A percentile compares a stretch with the other conserved stretches of the same genome.
Evolutionary conservation across 208 protist species (phyloP).

Genomic region (Leishmania mexicana): DNA sequence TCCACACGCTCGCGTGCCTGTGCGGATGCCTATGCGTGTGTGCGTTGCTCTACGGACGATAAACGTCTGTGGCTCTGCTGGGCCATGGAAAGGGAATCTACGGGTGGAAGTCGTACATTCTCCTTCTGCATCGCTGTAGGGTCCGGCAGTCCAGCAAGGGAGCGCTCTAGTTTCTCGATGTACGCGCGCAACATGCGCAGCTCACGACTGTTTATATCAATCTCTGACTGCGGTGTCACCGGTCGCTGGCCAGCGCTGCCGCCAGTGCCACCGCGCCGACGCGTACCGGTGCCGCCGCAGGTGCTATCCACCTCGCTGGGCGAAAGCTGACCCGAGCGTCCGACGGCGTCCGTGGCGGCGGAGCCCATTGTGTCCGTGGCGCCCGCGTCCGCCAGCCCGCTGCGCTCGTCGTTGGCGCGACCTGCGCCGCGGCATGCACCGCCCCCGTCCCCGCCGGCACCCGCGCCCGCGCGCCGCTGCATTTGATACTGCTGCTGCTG

Average conservation of each 20-base stretch:
- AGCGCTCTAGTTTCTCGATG: slow-evolving; percentile 78
- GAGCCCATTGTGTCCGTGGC: slow-evolving; percentile 1
- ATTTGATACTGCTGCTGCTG: slow-evolving; percentile 31
- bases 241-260: slow-evolving; percentile 16
- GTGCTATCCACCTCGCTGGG: slow-evolving; percentile 16
- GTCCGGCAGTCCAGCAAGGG: slow-evolving; percentile 30
- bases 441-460: not conserved
- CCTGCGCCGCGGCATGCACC: not conserved
- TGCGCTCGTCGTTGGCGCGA: slow-evolving; percentile 10
- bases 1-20: not conserved
- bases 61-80: not conserved
- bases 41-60: not conserved
- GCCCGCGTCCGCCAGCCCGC: not conserved
- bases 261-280: slow-evolving; percentile 7
- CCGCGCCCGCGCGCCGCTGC: slow-evolving; percentile 13
- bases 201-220: slow-evolving; percentile 84
- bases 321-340: not conserved
- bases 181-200: slow-evolving; percentile 79
- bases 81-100: slow-evolving; percentile 7
- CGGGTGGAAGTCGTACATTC: slow-evolving; percentile 12
- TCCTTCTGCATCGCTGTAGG: not conserved
- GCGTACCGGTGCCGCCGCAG: not conserved
- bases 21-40: not conserved
- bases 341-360: not conserved
- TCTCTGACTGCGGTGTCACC: slow-evolving; percentile 47